phyloP scores from a whole-genome alignment of 495 filamentous ascomycete species.

The Corynascus novoguineensis region DNA sequence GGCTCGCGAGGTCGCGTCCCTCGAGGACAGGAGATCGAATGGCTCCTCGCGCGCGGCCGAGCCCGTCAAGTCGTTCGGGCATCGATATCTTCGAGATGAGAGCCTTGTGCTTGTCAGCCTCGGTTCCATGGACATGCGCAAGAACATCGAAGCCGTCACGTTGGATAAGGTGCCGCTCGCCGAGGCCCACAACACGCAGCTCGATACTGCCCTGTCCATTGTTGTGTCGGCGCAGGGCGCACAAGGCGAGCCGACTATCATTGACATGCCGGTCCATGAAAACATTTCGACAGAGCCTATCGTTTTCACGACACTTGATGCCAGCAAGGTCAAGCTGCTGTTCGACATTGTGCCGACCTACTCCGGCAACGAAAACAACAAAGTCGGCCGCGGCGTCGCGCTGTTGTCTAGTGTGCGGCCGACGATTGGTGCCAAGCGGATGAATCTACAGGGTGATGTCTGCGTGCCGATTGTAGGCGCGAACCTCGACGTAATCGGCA shows the following conservation, averaged over 20 bases:
- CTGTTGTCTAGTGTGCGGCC: constrained; percentile 80
- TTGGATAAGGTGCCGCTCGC: constrained; percentile 84
- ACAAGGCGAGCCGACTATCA: constrained; percentile 74
- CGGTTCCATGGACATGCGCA: constrained; percentile 88
- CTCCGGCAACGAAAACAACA: constrained; percentile 77
- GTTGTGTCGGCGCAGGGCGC: constrained; percentile 89
- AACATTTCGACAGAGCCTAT: constrained; percentile 91
- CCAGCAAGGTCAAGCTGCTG: constrained; percentile 74
- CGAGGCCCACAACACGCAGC: constrained; percentile 82
- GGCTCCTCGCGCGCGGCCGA: constrained; percentile 50
- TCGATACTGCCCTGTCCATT: constrained; percentile 89
- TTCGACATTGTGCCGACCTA: constrained; percentile 99
- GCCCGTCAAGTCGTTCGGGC: constrained; percentile 89
- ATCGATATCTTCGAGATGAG: constrained; percentile 85
- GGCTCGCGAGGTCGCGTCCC: constrained; percentile 47
- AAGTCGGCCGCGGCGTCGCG: constrained; percentile 88
- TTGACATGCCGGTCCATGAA: constrained; percentile 90
- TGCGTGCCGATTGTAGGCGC: constrained; percentile 82
- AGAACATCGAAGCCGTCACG: constrained; percentile 70
- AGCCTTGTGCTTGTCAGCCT: constrained; percentile 87
- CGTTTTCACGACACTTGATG: constrained; percentile 73
- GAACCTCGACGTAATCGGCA: constrained; percentile 84
- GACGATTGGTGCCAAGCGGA: constrained; percentile 66
- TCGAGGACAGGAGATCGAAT: constrained; percentile 39
- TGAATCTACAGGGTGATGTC: constrained; percentile 86